Evolutionary conservation across 2,329 filamentous ascomycete species (phyloP), one percentile per base, ranked within the genome.

Genomic region (Zymoseptoria brevis): DNA sequence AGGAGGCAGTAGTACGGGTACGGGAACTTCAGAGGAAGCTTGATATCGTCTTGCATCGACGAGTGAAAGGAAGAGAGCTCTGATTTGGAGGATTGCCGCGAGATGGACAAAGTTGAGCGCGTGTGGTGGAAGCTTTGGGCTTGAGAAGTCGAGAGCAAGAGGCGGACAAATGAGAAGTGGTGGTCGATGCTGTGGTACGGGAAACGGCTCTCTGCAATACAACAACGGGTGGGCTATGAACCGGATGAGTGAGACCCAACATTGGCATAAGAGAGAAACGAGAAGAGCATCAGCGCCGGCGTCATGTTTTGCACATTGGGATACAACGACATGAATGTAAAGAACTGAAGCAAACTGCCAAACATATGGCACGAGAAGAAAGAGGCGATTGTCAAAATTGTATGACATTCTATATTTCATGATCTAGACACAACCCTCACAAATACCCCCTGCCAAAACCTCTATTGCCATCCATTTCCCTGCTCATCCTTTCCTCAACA

Each of bases 401-500:
- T 41, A 16, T 45, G 35, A 45, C 35, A 16, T 45, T 45, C 11
- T 45, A 45, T n/a, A n/a, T 16, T 45, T 16, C 13, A 16, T 16
- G 6, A 45, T 45, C 13, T n/a, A n/a, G 35, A 45, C 35, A 45
- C 13, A 16, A n/a, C 2, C 35, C 35, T 16, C 35, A 7, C 35
- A 45, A 29, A 29, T 8, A 29, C 26, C 26, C 26, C 26, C 2
- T 29, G 26, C 7, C 26, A 29, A 26, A 45, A 16, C 35, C 13
- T 45, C 35, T 7, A 7, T 45, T n/a, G 52, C 26, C 19, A 41
- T 24, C 53, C 26, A 21, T 11, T n/a, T 7, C 26, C 30, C 9
- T 8, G 26, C 26, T 41, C 26, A 41, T 21, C 61, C 63, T 56
- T 67, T 70, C 60, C 73, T 69, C n/a, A 77, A 53, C 66, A 77